Base-by-base conservation (phyloP, 768 basidiomycete species). In the Ephemerocybe angulata region DNA sequence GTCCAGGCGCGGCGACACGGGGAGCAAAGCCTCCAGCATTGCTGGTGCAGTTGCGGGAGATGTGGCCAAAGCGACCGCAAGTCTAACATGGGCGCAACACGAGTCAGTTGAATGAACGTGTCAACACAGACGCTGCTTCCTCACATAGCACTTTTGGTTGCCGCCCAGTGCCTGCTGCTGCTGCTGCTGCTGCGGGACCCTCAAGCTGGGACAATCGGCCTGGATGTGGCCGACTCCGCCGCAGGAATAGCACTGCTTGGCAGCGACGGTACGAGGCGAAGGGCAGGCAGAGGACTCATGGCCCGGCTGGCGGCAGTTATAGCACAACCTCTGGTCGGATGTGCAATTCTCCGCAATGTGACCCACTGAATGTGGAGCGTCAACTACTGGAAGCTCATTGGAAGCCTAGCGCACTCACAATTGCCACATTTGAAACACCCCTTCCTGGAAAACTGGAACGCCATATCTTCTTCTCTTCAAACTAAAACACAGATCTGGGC, bases 341-440 rank as follows among this genome's bases (percentile, higher is more conserved):
- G 90, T 81, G 68, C 93, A 96, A 64, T 87, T 89, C 78, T 93
- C 91, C 64, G 93, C 93, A 65, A 95, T 90, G 70, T 96, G 93
- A 46, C 93, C 93, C 67, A 94, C 93, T 94, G 62, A 37, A 55
- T 48, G 33, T 58, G 57, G 60, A 50, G 61, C 31, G 54, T 54
- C 52, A 59, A 33, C 40, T 52, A 50, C 27, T 40, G 59, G 59
- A 8, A 56, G 44, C 44, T 50, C 48, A 29, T 40, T 50, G 30
- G 42, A 33, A 55, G 42, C 52, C 55, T 38, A 60, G 52, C 35
- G 50, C 59, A 83, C 86, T 74, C 70, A 91, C 92, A 79, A 72
- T 93, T 93, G 69, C 93, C 93, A 69, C 93, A 95, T 79, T 93
- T 95, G 76, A 88, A 93, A 69, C 90, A 93, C 60, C 89, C 89